Base-by-base conservation (phyloP, 768 basidiomycete species). In the Trametes meyenii region DNA sequence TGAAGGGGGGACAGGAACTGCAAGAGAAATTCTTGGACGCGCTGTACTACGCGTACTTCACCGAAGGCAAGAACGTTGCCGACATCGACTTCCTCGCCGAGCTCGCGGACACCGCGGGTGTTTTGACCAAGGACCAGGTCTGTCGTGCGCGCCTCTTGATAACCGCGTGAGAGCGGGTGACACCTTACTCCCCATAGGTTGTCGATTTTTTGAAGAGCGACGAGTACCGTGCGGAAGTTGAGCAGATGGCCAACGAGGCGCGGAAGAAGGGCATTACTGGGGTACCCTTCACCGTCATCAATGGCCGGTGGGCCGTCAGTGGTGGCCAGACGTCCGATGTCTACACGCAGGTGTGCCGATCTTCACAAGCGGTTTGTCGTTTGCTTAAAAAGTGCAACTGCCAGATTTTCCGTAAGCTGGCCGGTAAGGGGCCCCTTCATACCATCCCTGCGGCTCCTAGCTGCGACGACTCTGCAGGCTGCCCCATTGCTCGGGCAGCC, bases 261-360 rank as follows among this genome's bases (percentile, higher is more conserved):
- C 82, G 85, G 55, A 74, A 77, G 43, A 82, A 85, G 58, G 90
- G 90, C 17, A 83, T 94, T 52, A 85, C 83, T 5, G 90, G 91
- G 40, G 89, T 94, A 3, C 92, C 92, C 8, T 84, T 91, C 77
- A 87, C 85, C 26, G 83, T 93, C 67, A 87, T 93, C 66, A 85
- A 92, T 70, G 82, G 84, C 13, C 87, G 86, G 69, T 93, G 88
- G 86, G 89, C 86, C 5, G 81, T 92, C 26, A 85, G 82, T 51
- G 90, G 90, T 10, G 86, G 86, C 11, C 90, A 92, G 73, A 83
- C 83, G 4, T 79, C 85, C 45, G 89, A 90, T 43, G 85, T 86
- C 2, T 92, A 84, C 68, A 75, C 86, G 35, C 84, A 87, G 79
- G 89, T 87, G 60, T 67, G 79, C 67, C 17, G 5, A 38, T 5